A percentile compares a stretch with the other conserved stretches of the same genome.
Conservation (phyloP, 2,329 filamentous ascomycete genomes). For the Hypocreales sp. region DNA sequence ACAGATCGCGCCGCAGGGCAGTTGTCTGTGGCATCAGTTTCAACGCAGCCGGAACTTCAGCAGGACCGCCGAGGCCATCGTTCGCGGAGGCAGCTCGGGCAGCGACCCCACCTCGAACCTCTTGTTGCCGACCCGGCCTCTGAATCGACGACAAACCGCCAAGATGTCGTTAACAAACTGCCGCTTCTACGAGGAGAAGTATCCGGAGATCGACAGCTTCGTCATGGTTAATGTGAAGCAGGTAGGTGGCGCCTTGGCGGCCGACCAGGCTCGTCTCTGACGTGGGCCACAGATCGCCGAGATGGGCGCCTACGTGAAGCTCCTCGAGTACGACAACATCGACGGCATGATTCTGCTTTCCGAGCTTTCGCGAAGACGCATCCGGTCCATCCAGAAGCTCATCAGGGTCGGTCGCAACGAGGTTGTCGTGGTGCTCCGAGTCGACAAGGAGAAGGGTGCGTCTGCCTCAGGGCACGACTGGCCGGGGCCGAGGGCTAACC, state of each 20-base stretch:
- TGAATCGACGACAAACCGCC: slow-evolving; percentile 26
- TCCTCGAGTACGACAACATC: slow-evolving; percentile 99
- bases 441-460: slow-evolving; percentile 95
- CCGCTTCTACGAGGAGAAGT: slow-evolving; percentile 96
- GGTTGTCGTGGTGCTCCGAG: slow-evolving; percentile 93
- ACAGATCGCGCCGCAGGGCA: too few relatives aligned
- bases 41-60: too few relatives aligned
- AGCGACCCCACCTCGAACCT: slow-evolving; percentile 14
- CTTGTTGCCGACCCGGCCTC: slow-evolving; percentile 9
- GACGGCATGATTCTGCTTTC: slow-evolving; percentile 99
- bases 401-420: slow-evolving; percentile 97
- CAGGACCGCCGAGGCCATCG: slow-evolving; percentile 5
- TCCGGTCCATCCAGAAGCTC: slow-evolving; percentile 96
- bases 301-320: slow-evolving; percentile 99
- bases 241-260: slow-evolving; percentile 36
- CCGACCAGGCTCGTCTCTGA: not conserved
- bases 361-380: slow-evolving; percentile 94
- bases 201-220: slow-evolving; percentile 89
- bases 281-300: slow-evolving; percentile 62
- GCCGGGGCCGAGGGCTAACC: slow-evolving; percentile 10
- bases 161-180: slow-evolving; percentile 92
- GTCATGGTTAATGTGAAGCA: slow-evolving; percentile 99
- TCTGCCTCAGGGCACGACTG: slow-evolving; percentile 3
- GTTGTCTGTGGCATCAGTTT: too few relatives aligned
- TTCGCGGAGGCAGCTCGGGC: slow-evolving; percentile 10